Evolutionary conservation across 169 alveolate species (phyloP).

Genomic region (Eimeria tenella): DNA sequence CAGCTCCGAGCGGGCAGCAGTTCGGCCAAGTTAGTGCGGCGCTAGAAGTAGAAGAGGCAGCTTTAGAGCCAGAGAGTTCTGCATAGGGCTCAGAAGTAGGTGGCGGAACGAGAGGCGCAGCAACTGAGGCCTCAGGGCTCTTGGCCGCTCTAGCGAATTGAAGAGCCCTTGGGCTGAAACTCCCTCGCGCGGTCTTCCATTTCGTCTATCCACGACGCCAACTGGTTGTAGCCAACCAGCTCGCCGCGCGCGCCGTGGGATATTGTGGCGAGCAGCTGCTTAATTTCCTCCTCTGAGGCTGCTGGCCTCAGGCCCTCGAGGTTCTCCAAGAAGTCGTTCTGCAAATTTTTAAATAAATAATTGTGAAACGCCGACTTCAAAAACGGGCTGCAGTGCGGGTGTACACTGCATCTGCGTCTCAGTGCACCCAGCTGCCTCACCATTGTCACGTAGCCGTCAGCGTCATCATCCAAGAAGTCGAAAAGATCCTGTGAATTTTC

Average conservation of each 20-base stretch:
- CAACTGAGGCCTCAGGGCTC: too few species aligned
- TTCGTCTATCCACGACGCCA: conserved; percentile 57
- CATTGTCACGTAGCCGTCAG: conserved; percentile 74
- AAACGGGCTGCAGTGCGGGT: neutral
- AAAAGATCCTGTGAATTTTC: conserved; percentile 52
- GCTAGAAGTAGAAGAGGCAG: too few species aligned
- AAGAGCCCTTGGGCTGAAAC: conserved; percentile 44
- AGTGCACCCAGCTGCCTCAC: conserved; percentile 41
- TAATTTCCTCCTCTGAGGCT: conserved; percentile 49
- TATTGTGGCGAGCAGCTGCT: conserved; percentile 64
- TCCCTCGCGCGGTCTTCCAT: conserved; percentile 67
- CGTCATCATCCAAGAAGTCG: conserved; percentile 62
- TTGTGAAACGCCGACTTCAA: neutral
- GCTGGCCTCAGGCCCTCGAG: conserved; percentile 64
- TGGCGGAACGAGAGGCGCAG: too few species aligned
- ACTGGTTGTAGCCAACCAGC: conserved; percentile 35
- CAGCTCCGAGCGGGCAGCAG: too few species aligned
- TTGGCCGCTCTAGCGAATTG: conserved; percentile 3
- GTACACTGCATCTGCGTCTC: neutral
- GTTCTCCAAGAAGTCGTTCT: conserved; percentile 67
- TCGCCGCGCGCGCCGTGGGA: conserved; percentile 76
- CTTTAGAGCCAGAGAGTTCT: too few species aligned
- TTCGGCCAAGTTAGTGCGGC: too few species aligned
- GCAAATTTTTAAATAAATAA: neutral
- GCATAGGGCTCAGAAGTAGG: too few species aligned